Evolutionary conservation across 345 rosid genomes (phyloP).

Genomic region (Leavenworthia alabamica): DNA sequence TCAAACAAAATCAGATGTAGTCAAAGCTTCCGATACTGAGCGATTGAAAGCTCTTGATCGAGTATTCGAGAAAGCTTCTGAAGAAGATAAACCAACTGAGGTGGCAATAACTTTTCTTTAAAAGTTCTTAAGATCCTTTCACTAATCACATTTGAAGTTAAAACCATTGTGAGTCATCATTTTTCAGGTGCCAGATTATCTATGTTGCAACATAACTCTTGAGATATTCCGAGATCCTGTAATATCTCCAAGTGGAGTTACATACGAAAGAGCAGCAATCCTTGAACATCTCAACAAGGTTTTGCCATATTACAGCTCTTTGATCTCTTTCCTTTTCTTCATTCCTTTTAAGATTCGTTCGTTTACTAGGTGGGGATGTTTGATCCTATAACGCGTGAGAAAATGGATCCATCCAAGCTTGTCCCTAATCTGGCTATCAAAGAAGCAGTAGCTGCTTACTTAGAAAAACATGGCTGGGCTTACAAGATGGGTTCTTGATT

Average conservation of each 20-base stretch:
- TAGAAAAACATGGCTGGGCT: slow-evolving; percentile 77
- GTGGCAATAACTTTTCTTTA: slow-evolving; percentile 22
- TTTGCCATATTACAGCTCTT: slow-evolving; percentile 12
- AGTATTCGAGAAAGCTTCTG: slow-evolving; percentile 61
- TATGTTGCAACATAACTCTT: slow-evolving; percentile 85
- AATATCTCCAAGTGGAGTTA: slow-evolving; percentile 74
- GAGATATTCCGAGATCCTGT: slow-evolving; percentile 90
- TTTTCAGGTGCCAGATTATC: slow-evolving; percentile 80
- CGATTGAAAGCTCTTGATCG: slow-evolving; percentile 46
- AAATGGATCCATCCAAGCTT: slow-evolving; percentile 46
- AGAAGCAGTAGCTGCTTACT: slow-evolving; percentile 79
- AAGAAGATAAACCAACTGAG: slow-evolving; percentile 61
- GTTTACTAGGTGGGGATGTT: slow-evolving; percentile 62
- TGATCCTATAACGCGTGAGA: slow-evolving; percentile 82
- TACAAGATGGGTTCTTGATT: slow-evolving; percentile 37
- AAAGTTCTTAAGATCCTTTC: neutral
- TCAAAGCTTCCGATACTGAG: slow-evolving; percentile 27
- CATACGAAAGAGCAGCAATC: slow-evolving; percentile 84
- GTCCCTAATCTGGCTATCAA: slow-evolving; percentile 72
- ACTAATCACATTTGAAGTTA: neutral
- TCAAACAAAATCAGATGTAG: slow-evolving; percentile 48
- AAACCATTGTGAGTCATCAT: neutral
- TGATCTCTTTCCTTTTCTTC: neutral
- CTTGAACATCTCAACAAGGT: slow-evolving; percentile 86
- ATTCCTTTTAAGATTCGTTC: neutral